phyloP scores from a whole-genome alignment of 2,329 filamentous ascomycete species.

The Fusarium oxysporum region DNA sequence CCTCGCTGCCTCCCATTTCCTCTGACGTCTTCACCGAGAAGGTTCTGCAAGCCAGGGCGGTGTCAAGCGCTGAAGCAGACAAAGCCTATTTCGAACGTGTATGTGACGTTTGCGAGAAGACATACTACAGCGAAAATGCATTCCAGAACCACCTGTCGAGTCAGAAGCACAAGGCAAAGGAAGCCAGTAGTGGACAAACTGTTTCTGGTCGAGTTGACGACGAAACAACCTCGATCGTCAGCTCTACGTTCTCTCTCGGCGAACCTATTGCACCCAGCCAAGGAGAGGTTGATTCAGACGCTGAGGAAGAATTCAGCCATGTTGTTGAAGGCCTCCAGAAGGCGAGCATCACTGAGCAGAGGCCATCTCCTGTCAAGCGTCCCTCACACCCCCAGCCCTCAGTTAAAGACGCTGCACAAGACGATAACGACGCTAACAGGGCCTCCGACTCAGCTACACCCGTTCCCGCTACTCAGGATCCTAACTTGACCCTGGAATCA shows the following conservation, averaged over 20 bases:
- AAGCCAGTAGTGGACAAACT: conserved; percentile 59
- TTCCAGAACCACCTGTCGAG: conserved; percentile 93
- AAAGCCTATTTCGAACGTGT: conserved; percentile 88
- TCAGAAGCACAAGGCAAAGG: conserved; percentile 80
- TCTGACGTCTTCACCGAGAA: conserved; percentile 96
- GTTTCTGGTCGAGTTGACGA: conserved; percentile 63
- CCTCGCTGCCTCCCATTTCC: conserved; percentile 88
- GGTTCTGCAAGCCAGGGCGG: conserved; percentile 89
- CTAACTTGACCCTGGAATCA: conserved; percentile 59
- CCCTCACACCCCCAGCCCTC: conserved; percentile 64
- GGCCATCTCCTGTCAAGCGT: conserved; percentile 64
- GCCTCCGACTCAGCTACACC: conserved; percentile 59
- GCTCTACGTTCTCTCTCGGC: conserved; percentile 90
- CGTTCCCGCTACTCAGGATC: conserved; percentile 50
- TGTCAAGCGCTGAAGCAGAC: conserved; percentile 84
- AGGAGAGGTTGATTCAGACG: conserved; percentile 71
- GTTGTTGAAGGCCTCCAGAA: conserved; percentile 83
- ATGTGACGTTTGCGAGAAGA: conserved; percentile 87
- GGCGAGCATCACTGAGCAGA: conserved; percentile 71
- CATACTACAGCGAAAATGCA: conserved; percentile 96
- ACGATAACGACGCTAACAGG: conserved; percentile 54
- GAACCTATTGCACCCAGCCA: conserved; percentile 71
- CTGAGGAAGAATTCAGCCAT: conserved; percentile 79
- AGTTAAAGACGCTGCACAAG: conserved; percentile 57
- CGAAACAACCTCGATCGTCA: conserved; percentile 84